phyloP scores from a whole-genome alignment of 192 early-diverging fungal genomes.

The Bifiguratus adelaidae region DNA sequence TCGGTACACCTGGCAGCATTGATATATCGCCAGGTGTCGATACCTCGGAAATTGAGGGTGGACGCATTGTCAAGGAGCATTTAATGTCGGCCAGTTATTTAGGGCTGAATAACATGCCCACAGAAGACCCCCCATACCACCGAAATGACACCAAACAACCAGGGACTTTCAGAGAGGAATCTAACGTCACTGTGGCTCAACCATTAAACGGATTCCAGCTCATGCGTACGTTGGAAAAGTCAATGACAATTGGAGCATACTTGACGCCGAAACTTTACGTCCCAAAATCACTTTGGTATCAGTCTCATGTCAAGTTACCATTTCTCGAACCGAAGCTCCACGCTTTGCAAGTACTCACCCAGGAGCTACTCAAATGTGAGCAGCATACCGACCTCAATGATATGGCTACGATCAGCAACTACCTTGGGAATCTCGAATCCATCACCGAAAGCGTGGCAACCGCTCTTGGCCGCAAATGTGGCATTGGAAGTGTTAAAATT shows the following conservation, averaged over 20 bases:
- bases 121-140: no score
- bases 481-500: no score
- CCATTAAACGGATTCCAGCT: background rate
- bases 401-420: background rate
- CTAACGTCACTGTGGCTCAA: no score
- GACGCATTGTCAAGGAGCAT: no score
- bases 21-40: no score
- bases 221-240: background rate
- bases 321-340: background rate
- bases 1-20: no score
- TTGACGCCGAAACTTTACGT: background rate
- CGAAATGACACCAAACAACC: no score
- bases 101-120: no score
- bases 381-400: background rate
- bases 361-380: background rate
- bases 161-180: no score
- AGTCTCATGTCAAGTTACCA: background rate
- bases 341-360: background rate
- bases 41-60: no score
- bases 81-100: no score
- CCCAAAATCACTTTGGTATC: background rate
- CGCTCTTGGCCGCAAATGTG: no score
- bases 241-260: conserved; percentile 1
- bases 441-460: background rate
- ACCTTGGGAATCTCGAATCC: background rate